Base-by-base conservation (phyloP, 2,329 filamentous ascomycete species). In the Pseudohalonectria lignicola region DNA sequence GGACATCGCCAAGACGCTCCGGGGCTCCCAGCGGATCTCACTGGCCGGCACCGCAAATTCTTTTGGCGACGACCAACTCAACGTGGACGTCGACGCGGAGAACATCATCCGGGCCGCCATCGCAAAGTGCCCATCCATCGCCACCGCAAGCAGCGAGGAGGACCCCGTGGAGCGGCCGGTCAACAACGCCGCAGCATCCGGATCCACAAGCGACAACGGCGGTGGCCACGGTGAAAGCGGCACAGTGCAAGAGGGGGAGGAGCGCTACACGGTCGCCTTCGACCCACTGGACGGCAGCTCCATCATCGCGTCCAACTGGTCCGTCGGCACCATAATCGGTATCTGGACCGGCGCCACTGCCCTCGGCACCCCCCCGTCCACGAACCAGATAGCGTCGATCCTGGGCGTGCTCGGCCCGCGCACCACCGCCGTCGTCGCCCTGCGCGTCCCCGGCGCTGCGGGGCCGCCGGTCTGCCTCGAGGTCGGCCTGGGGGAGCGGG, bases 201-300 rank as follows among this genome's bases (percentile, higher is more conserved):
- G n/a, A n/a, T n/a, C n/a, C n/a, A n/a, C n/a, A n/a, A n/a, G n/a
- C n/a, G n/a, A n/a, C n/a, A n/a, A 53, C 41, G 17, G 53, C 26
- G 45, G 57, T 37, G 30, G 43, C 28, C 43, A 50, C 40, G 36
- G 25, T 31, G 29, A 12, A 20, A 35, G 11, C 2, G 29, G n/a
- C 20, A 10, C 25, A 6, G 20, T 10, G 26, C 9, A 21, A 4
- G 15, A 30, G 4, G 6, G 36, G 9, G 10, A 39, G 2, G 68
- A 76, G 46, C 49, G 56, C 20, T 79, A 79, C 53, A 69, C 74
- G 0, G 54, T 78, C 8, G 74, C 73, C 0, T 80, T 79, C 46
- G 76, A 80, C 46, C 76, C 76, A 0, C 64, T 80, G 0, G 76
- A 80, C 45, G 76, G 76, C 10, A 75, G 69, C 52, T 78, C 71